Evolutionary conservation across 805 yeast genomes (phyloP).

Genomic region (Debaryomyces castellii): DNA sequence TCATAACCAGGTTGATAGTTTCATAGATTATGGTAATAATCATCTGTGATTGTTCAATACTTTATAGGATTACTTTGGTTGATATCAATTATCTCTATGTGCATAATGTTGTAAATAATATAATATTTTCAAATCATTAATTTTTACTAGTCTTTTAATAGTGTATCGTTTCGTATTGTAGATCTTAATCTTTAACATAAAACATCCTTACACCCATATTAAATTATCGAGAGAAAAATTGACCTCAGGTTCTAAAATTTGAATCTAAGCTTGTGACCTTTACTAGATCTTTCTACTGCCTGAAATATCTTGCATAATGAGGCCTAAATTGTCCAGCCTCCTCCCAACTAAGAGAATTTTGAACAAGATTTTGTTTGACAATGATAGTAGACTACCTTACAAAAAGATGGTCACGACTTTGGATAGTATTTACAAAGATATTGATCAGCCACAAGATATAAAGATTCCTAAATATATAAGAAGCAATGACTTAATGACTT

Average conservation of each 20-base stretch:
- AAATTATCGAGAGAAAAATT: background rate
- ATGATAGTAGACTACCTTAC: constrained; percentile 58
- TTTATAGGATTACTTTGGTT: background rate
- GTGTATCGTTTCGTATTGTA: too few relatives aligned
- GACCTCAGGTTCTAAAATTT: too few relatives aligned
- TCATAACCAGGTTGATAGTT: constrained; percentile 17
- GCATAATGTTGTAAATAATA: background rate
- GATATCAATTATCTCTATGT: background rate
- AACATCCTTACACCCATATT: background rate
- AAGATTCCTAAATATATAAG: constrained; percentile 46
- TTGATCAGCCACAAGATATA: constrained; percentile 40
- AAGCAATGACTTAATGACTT: constrained; percentile 61
- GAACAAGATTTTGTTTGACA: constrained; percentile 63
- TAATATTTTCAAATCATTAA: background rate
- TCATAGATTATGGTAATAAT: constrained; percentile 22
- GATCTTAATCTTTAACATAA: background rate
- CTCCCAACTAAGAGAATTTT: constrained; percentile 61
- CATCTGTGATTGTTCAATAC: background rate
- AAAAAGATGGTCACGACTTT: constrained; percentile 54
- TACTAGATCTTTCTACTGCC: too few relatives aligned
- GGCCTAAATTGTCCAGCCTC: constrained; percentile 27
- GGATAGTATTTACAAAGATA: constrained; percentile 47
- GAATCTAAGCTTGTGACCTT: too few relatives aligned
- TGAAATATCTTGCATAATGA: background rate
- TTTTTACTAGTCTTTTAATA: too few relatives aligned